These are phyloP conservation scores for Lobosporangium transversale DNA, from an alignment of 192 early-diverging fungal species.

Conservation along the genomic window DNA sequence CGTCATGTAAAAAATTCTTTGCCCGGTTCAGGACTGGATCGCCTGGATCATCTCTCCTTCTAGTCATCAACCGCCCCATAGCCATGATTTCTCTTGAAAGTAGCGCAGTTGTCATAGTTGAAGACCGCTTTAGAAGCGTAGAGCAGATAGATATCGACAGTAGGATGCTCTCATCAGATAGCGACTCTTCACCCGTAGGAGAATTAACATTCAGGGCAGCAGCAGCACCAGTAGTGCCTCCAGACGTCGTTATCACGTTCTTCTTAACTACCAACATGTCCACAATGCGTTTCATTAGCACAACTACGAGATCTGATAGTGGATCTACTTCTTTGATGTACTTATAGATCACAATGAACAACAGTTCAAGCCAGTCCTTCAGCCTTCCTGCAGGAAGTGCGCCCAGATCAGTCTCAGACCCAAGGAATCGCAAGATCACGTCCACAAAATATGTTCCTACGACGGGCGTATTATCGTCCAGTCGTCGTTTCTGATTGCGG, in stretches of 20 bases:
- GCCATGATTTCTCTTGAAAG: conserved; percentile 68
- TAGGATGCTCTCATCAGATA: conserved; percentile 65
- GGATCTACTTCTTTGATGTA: conserved; percentile 40
- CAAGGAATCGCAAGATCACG: conserved; percentile 63
- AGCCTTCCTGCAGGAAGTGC: conserved; percentile 56
- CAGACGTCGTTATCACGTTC: background rate
- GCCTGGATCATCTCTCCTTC: conserved; percentile 49
- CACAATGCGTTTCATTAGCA: conserved; percentile 50
- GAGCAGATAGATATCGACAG: conserved; percentile 62
- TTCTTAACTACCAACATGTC: conserved; percentile 46
- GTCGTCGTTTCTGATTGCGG: conserved; percentile 12
- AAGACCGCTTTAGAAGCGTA: conserved; percentile 60
- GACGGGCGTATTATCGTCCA: conserved; percentile 33
- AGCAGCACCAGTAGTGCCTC: background rate
- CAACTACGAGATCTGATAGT: conserved; percentile 35
- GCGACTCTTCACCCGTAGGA: conserved; percentile 17
- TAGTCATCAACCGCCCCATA: conserved; percentile 64
- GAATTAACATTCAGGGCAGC: background rate
- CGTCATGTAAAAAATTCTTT: conserved; percentile 60
- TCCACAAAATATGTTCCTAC: conserved; percentile 63
- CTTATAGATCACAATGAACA: conserved; percentile 69
- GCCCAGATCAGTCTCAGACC: conserved; percentile 60
- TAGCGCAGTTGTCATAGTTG: conserved; percentile 64
- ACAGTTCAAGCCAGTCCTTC: conserved; percentile 63
- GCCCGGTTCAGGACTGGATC: conserved; percentile 62